Evolutionary conservation across 305 asterid species (phyloP).

Genomic region (Fraxinus albicans): DNA sequence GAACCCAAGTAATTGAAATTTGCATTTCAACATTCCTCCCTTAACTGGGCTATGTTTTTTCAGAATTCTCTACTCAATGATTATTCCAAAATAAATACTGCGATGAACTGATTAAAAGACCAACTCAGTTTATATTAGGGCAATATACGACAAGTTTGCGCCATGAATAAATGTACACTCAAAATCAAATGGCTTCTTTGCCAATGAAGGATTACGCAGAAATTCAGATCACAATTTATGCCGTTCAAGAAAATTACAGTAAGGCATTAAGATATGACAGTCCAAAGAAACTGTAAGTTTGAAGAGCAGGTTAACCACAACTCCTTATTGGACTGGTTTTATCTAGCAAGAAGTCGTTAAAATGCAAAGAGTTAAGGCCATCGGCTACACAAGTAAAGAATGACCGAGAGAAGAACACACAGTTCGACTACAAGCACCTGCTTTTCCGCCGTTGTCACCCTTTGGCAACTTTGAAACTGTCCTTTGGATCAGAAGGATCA

Average conservation of each 20-base stretch:
- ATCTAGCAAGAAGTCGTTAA: not conserved
- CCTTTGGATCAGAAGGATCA: conserved; percentile 46
- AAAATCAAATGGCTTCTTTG: not conserved
- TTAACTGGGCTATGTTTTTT: not conserved
- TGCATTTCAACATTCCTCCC: too few relatives aligned
- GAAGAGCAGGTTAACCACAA: not conserved
- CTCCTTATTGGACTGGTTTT: not conserved
- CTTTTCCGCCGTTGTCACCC: conserved; percentile 9
- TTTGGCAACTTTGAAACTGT: conserved; percentile 17
- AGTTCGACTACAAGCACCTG: not conserved
- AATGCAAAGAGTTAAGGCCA: not conserved
- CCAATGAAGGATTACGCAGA: not conserved
- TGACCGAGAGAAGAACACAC: not conserved
- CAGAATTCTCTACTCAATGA: not conserved
- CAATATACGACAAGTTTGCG: not conserved
- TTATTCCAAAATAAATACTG: not conserved
- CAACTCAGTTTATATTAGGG: not conserved
- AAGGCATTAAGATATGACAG: not conserved
- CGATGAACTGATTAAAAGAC: not conserved
- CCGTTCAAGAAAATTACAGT: not conserved
- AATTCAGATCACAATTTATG: not conserved
- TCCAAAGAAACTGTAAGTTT: not conserved
- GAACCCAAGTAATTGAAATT: too few relatives aligned
- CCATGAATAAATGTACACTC: not conserved
- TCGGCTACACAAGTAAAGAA: not conserved